Evolutionary conservation across 352 stramenopile genomes (phyloP).

Genomic region (Phytophthora pini): DNA sequence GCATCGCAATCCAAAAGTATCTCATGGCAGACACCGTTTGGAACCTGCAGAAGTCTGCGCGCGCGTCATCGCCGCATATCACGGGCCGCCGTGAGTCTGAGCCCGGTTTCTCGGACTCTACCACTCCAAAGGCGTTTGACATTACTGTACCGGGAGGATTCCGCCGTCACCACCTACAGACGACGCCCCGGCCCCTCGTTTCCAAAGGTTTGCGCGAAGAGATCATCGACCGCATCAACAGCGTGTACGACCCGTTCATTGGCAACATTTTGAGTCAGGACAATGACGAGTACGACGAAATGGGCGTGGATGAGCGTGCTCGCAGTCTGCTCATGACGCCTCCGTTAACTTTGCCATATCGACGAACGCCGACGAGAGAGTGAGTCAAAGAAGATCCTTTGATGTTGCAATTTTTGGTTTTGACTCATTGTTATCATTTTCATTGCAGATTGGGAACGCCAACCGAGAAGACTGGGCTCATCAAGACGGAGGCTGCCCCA

Average conservation of each 20-base stretch:
- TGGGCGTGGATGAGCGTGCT: constrained; percentile 68
- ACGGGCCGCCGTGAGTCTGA: constrained; percentile 64
- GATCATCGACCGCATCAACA: constrained; percentile 77
- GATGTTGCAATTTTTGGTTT: background rate
- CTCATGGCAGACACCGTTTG: constrained; percentile 56
- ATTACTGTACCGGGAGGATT: constrained; percentile 78
- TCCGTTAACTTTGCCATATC: constrained; percentile 39
- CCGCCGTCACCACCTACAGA: constrained; percentile 71
- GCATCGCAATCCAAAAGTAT: constrained; percentile 9
- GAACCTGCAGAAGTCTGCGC: constrained; percentile 59
- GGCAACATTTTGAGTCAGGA: constrained; percentile 83
- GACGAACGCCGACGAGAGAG: constrained; percentile 33
- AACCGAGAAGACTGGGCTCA: constrained; percentile 43
- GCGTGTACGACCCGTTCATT: constrained; percentile 87
- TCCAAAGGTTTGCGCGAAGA: constrained; percentile 67
- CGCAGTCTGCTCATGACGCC: constrained; percentile 77
- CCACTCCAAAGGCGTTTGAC: constrained; percentile 57
- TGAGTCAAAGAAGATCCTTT: constrained; percentile 15
- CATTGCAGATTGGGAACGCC: constrained; percentile 35
- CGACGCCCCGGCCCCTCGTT: constrained; percentile 39
- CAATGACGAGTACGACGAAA: constrained; percentile 82
- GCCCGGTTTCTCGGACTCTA: constrained; percentile 45
- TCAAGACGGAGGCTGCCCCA: constrained; percentile 16
- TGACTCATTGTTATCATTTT: constrained; percentile 10
- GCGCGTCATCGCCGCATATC: constrained; percentile 32